Base-by-base conservation (phyloP, 2,329 filamentous ascomycete genomes). In the Neobulgaria alba region DNA sequence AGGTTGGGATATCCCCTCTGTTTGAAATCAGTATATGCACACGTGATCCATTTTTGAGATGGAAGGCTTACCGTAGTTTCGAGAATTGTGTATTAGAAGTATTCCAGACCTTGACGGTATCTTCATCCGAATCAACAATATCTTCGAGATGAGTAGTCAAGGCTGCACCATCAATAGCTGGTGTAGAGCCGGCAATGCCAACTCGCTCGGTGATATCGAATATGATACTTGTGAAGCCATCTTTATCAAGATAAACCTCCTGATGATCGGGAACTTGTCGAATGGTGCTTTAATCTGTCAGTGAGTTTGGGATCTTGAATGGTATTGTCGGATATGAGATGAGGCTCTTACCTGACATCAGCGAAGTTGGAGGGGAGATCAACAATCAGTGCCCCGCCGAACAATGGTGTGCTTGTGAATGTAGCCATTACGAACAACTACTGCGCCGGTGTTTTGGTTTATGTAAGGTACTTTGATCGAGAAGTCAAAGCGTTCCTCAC, bases 181-280 rank as follows among this genome's bases (percentile, higher is more conserved):
- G 68, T 2, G 68, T 64, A 31, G 64, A 67, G 20, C 71, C 68
- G 3, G 74, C 56, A 10, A 63, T 59, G 45, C 76, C 74, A 16
- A 94, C 81, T 41, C 85, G 82, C 67, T 95, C 82, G 40, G 85
- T 83, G 57, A 96, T 86, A 56, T 96, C 90, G 62, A 95, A 75
- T 54, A 95, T 89, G 60, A 95, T 79, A 64, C 77, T 88, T 3
- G 85, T 86, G 62, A 89, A 89, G 36, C 87, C 88, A 48, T 83
- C 73, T 49, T 76, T 73, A 60, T 93, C 87, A 57, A 95, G 81
- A 67, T 80, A 95, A 53, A 95, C 83, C 69, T 95, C 90, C 67
- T 96, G 89, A 62, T 93, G 85, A 60, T 90, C 82, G 37, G 84
- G 84, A 4, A 89, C 78, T 64, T 87, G 75, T 49, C 84, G 79